These are phyloP conservation scores for Pelomyxa schiedti DNA, from an alignment of 78 protist genomes.

Conservation along the genomic window DNA sequence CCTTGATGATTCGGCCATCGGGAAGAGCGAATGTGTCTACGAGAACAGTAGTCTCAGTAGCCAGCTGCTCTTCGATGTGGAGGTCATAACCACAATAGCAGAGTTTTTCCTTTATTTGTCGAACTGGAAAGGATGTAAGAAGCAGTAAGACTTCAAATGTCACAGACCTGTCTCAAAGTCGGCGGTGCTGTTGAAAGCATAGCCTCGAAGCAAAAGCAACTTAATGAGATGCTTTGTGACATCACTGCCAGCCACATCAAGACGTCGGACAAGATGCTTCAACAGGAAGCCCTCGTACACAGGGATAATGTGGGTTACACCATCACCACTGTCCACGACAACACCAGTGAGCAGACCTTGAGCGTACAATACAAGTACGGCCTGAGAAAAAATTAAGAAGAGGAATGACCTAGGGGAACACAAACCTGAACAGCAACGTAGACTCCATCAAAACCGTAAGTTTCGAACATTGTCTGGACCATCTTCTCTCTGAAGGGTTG, in stretches of 20 bases:
- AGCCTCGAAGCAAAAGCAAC: constrained; percentile 86
- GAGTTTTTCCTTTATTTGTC: constrained; percentile 91
- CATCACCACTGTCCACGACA: constrained; percentile 98
- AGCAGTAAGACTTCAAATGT: too few species aligned
- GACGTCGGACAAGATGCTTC: constrained; percentile 76
- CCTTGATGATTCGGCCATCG: constrained; percentile 85
- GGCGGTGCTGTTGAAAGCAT: constrained; percentile 92
- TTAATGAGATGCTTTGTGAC: constrained; percentile 83
- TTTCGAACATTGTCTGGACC: constrained; percentile 90
- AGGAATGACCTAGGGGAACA: constrained; percentile 89
- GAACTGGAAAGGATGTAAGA: too few species aligned
- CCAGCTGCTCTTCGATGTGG: constrained; percentile 76
- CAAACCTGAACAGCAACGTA: constrained; percentile 91
- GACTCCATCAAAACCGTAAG: constrained; percentile 78
- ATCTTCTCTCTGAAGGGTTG: constrained; percentile 54
- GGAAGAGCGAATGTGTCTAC: constrained; percentile 80
- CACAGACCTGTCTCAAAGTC: constrained; percentile 98
- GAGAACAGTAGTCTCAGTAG: constrained; percentile 92
- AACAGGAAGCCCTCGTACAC: constrained; percentile 92
- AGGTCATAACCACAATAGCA: constrained; percentile 94
- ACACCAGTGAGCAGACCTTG: constrained; percentile 82
- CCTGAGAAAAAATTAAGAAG: constrained; percentile 12
- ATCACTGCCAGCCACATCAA: constrained; percentile 95
- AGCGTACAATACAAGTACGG: background rate
- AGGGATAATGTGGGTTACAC: constrained; percentile 99